Percentiles rank a stretch among this genome's conserved stretches.
phyloP scores from a whole-genome alignment of 2,329 filamentous ascomycete species.

The Fusarium chlamydosporum region DNA sequence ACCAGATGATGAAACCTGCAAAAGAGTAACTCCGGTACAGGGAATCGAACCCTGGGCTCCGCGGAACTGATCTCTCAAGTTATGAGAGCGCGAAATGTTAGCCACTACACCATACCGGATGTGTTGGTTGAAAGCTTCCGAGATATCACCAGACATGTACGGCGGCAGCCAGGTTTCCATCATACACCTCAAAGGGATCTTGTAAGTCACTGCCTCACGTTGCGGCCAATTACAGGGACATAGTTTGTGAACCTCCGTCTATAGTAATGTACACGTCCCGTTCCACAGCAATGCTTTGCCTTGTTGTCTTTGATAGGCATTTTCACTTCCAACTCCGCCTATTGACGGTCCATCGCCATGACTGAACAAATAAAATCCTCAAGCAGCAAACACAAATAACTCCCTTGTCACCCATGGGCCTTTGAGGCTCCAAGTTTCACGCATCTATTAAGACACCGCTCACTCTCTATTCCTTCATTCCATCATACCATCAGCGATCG shows the following conservation, averaged over 20 bases:
- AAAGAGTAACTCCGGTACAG: constrained; percentile 43
- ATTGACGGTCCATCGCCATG: constrained; percentile 25
- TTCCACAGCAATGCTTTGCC: constrained; percentile 18
- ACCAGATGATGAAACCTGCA: not conserved
- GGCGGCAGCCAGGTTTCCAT: not conserved
- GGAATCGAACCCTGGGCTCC: constrained; percentile 49
- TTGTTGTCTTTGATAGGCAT: constrained; percentile 42
- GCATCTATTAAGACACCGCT: constrained; percentile 12
- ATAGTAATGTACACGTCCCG: constrained; percentile 50
- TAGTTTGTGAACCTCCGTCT: constrained; percentile 44
- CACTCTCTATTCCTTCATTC: constrained; percentile 46
- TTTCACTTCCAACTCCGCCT: constrained; percentile 45
- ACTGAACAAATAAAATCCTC: constrained; percentile 26
- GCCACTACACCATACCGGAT: constrained; percentile 54
- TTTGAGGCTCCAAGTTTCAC: constrained; percentile 23
- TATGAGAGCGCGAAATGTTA: constrained; percentile 53
- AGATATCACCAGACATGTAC: constrained; percentile 31
- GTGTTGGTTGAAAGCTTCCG: not conserved
- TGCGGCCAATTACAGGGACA: constrained; percentile 15
- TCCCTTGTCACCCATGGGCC: constrained; percentile 39
- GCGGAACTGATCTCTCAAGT: constrained; percentile 44
- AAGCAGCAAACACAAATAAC: constrained; percentile 34
- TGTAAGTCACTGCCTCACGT: not conserved
- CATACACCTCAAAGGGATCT: no score
- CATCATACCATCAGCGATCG: constrained; percentile 73